A percentile compares a stretch with the other conserved stretches of the same genome.
Evolutionary conservation across 352 stramenopile species (phyloP).

Genomic region (Plasmopara viticola): DNA sequence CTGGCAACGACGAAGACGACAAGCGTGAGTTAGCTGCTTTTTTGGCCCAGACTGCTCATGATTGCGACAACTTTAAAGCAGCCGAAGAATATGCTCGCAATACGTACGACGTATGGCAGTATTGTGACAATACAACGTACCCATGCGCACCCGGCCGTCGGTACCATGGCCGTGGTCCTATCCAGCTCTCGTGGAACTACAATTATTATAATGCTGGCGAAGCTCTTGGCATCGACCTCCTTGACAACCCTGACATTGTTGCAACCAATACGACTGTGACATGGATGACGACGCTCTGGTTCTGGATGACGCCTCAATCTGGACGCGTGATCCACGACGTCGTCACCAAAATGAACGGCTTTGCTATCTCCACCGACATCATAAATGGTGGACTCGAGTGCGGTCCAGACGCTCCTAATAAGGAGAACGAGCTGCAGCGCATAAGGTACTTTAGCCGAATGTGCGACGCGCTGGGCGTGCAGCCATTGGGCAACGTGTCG

Average conservation of each 20-base stretch:
- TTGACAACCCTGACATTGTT: slow-evolving; percentile 33
- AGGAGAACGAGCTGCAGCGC: slow-evolving; percentile 31
- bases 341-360: slow-evolving; percentile 28
- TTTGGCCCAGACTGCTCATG: slow-evolving; percentile 36
- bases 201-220: slow-evolving; percentile 39
- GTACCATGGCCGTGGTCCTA: slow-evolving; percentile 41
- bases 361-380: slow-evolving; percentile 35
- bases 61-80: slow-evolving; percentile 38
- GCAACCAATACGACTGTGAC: slow-evolving; percentile 25
- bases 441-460: slow-evolving; percentile 25
- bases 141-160: slow-evolving; percentile 28
- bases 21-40: slow-evolving; percentile 38
- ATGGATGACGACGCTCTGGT: slow-evolving; percentile 47
- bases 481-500: slow-evolving; percentile 28
- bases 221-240: slow-evolving; percentile 31
- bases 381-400: slow-evolving; percentile 50
- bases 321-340: slow-evolving; percentile 39
- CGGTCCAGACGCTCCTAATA: slow-evolving; percentile 26
- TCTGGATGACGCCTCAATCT: slow-evolving; percentile 39
- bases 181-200: slow-evolving; percentile 52
- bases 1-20: slow-evolving; percentile 29
- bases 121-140: slow-evolving; percentile 34
- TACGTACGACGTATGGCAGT: slow-evolving; percentile 36
- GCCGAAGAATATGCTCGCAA: slow-evolving; percentile 32
- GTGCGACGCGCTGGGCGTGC: slow-evolving; percentile 25